Conservation (phyloP, 2,329 filamentous ascomycete genomes). For the Coniochaeta pulveracea region DNA sequence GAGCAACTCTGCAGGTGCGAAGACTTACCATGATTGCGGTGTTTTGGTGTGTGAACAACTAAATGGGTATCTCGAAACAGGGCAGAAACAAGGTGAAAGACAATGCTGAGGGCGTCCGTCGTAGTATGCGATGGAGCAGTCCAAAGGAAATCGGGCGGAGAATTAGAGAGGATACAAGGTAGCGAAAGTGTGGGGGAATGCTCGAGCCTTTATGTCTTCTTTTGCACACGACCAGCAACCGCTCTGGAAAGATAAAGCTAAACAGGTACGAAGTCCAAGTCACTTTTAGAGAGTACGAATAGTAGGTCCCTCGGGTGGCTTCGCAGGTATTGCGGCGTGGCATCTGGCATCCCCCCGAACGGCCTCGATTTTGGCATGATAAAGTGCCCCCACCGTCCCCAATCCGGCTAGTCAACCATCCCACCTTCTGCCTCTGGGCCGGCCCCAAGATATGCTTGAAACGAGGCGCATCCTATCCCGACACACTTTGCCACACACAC, state of each 20-base stretch:
- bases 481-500: too few species aligned
- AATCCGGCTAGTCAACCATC: background rate
- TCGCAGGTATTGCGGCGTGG: too few species aligned
- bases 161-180: background rate
- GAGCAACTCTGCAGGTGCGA: too few species aligned
- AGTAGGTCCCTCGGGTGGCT: too few species aligned
- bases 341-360: background rate
- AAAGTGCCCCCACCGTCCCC: background rate
- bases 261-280: too few species aligned
- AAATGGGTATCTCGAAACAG: constrained; percentile 1
- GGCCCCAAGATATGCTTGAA: too few species aligned
- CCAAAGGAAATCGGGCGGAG: background rate
- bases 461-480: too few species aligned
- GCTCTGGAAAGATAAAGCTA: background rate
- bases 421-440: too few species aligned
- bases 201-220: background rate
- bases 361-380: constrained; percentile 2
- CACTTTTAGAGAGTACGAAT: too few species aligned
- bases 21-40: constrained; percentile 1
- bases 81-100: constrained; percentile 1
- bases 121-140: background rate
- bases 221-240: background rate
- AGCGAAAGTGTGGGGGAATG: background rate
- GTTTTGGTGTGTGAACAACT: background rate
- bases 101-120: background rate